phyloP scores from a whole-genome alignment of 2,329 filamentous ascomycete species.

The Alternaria arbusti region DNA sequence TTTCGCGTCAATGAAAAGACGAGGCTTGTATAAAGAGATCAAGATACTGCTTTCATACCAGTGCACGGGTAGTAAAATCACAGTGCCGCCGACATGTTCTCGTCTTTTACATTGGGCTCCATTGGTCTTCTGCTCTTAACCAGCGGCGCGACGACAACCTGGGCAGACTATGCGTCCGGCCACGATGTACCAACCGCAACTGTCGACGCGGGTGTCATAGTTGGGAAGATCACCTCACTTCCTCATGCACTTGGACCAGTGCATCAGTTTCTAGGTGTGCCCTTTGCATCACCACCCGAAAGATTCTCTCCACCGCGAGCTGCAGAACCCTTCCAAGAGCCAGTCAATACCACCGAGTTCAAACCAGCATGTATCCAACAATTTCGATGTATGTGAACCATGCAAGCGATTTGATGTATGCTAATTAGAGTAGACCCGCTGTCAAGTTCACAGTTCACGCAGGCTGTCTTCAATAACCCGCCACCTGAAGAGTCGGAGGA shows the following conservation, averaged over 20 bases:
- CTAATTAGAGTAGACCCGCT: conserved; percentile 20
- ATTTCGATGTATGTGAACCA: conserved; percentile 23
- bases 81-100: background rate
- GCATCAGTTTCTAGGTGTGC: conserved; percentile 41
- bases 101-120: background rate
- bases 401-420: background rate
- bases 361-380: conserved; percentile 36
- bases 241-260: conserved; percentile 25
- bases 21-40: background rate
- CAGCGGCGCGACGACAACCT: background rate
- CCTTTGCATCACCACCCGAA: conserved; percentile 37
- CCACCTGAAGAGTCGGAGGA: conserved; percentile 44
- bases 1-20: background rate
- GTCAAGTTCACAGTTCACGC: conserved; percentile 17
- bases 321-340: conserved; percentile 17
- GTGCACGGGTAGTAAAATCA: background rate
- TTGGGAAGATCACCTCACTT: conserved; percentile 36
- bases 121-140: background rate
- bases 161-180: background rate
- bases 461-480: conserved; percentile 32
- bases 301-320: conserved; percentile 31
- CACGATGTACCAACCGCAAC: conserved; percentile 29
- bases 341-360: conserved; percentile 21
- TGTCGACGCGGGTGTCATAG: conserved; percentile 28
- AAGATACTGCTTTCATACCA: background rate